These are phyloP conservation scores for Talaromyces thailandensis DNA, from an alignment of 495 filamentous ascomycete genomes.

Conservation along the genomic window DNA sequence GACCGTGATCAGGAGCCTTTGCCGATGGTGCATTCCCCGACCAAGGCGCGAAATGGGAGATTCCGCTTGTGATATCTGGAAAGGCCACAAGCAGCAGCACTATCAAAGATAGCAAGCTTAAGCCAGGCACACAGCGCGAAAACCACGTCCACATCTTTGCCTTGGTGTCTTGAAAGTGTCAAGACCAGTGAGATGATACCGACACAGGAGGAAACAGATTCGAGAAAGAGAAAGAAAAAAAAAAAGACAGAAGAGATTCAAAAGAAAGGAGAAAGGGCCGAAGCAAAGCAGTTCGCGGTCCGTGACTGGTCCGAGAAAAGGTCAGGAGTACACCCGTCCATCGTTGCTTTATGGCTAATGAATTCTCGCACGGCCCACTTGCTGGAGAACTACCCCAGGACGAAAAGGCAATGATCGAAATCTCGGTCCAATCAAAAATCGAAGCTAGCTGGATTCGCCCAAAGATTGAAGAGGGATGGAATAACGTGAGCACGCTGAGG, in stretches of 20 bases:
- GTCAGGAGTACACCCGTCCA: not conserved
- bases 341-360: not conserved
- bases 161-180: not conserved
- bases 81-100: conserved; percentile 17
- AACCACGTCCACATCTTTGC: conserved; percentile 18
- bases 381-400: not conserved
- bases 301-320: not conserved
- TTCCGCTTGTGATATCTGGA: conserved; percentile 8
- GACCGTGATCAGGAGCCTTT: not conserved
- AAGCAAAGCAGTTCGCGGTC: not conserved
- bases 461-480: not conserved
- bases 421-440: not conserved
- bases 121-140: conserved; percentile 28
- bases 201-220: not conserved
- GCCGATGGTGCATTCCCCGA: conserved; percentile 11
- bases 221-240: not conserved
- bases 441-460: not conserved
- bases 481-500: not conserved
- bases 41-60: conserved; percentile 13
- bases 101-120: conserved; percentile 26
- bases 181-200: not conserved
- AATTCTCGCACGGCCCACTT: not conserved
- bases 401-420: not conserved
- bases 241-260: not conserved
- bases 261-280: not conserved